phyloP scores from a whole-genome alignment of 129 eudicot species.

The Chrysanthemum seticuspe region DNA sequence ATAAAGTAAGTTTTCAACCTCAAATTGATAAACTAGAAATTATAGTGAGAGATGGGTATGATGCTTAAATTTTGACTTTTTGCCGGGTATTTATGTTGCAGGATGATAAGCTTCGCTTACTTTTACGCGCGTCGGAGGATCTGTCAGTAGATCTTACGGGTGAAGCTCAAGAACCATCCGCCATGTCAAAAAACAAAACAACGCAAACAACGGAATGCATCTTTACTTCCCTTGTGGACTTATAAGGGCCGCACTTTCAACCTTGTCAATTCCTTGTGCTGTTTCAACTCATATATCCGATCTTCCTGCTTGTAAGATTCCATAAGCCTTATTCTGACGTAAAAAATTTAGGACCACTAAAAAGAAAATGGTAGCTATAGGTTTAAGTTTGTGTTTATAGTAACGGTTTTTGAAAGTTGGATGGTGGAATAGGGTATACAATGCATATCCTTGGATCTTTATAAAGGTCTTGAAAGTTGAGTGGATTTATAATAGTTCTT shows the following conservation, averaged over 20 bases:
- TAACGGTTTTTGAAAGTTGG: too few relatives aligned
- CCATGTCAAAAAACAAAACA: constrained; percentile 53
- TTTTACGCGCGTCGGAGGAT: constrained; percentile 59
- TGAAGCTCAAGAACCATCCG: constrained; percentile 51
- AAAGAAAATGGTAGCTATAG: not conserved
- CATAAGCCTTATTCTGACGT: too few relatives aligned
- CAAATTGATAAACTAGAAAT: not conserved
- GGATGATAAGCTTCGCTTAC: constrained; percentile 81
- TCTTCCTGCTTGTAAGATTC: too few relatives aligned
- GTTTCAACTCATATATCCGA: too few relatives aligned
- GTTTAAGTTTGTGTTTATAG: too few relatives aligned
- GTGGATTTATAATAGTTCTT: too few relatives aligned
- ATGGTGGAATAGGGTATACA: too few relatives aligned
- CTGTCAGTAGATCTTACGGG: constrained; percentile 31
- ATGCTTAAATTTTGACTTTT: not conserved
- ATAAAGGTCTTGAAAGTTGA: too few relatives aligned
- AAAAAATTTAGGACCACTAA: too few relatives aligned
- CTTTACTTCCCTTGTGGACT: constrained; percentile 85
- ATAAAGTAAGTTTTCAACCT: constrained; percentile 18
- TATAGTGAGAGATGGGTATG: not conserved
- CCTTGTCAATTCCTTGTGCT: too few relatives aligned
- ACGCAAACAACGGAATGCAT: constrained; percentile 77
- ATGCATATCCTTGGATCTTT: too few relatives aligned
- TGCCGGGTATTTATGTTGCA: constrained; percentile 83
- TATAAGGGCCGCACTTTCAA: too few relatives aligned